Conservation (phyloP, 192 early-diverging fungal species). For the Chytriomyces sp. region DNA sequence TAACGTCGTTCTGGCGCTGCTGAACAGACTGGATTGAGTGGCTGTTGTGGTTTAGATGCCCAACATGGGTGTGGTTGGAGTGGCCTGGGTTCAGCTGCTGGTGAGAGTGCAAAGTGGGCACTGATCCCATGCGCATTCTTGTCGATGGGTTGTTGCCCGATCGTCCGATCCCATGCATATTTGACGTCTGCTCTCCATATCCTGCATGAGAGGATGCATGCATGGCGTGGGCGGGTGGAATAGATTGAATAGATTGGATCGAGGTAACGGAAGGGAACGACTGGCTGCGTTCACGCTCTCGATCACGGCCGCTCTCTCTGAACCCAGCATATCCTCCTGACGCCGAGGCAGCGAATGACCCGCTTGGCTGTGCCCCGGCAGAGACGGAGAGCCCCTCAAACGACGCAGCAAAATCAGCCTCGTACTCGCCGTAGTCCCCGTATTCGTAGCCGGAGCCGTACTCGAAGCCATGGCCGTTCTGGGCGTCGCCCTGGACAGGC, state of each 20-base stretch:
- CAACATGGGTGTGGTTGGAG: neutral
- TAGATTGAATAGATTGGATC: too few relatives aligned
- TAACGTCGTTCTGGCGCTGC: slow-evolving; percentile 12
- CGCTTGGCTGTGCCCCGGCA: too few relatives aligned
- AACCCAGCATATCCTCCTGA: too few relatives aligned
- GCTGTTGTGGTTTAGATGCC: slow-evolving; percentile 9
- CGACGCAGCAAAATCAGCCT: neutral
- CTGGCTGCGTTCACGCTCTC: too few relatives aligned
- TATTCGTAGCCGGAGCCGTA: neutral
- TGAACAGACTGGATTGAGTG: neutral
- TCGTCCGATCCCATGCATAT: too few relatives aligned
- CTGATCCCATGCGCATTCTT: neutral
- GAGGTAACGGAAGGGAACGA: too few relatives aligned
- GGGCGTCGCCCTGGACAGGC: too few relatives aligned
- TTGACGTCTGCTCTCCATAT: neutral
- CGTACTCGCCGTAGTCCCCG: neutral
- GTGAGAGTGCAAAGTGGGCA: neutral
- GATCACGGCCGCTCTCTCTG: too few relatives aligned
- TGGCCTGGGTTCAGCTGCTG: neutral
- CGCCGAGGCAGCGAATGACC: too few relatives aligned
- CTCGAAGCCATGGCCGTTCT: neutral
- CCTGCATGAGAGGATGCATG: slow-evolving; percentile 2
- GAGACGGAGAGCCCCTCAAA: neutral
- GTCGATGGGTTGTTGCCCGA: too few relatives aligned
- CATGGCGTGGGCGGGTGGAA: neutral